Conservation (phyloP, 1,139 yeast genomes). For the Lodderomyces elongisporus region DNA sequence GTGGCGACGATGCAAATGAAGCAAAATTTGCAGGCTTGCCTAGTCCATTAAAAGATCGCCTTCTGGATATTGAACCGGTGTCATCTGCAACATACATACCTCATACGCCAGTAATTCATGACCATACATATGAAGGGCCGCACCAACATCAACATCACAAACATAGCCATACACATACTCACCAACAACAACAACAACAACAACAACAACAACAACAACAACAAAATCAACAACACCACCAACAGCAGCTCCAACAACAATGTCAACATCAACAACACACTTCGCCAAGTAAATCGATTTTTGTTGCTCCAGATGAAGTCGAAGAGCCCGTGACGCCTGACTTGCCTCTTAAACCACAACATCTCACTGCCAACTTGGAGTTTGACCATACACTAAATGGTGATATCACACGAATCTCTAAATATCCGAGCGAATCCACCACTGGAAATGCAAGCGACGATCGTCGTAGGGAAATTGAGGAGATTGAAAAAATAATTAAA, state of each 20-base stretch:
- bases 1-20: conserved; percentile 4
- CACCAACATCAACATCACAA: too few species aligned
- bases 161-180: not conserved
- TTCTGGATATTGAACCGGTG: conserved; percentile 20
- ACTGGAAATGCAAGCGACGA: not conserved
- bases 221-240: too few species aligned
- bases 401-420: conserved; percentile 23
- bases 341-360: conserved; percentile 17
- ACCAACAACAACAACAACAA: too few species aligned
- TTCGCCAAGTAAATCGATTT: conserved; percentile 2
- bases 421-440: conserved; percentile 5
- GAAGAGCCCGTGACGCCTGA: conserved; percentile 9
- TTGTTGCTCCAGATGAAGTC: conserved; percentile 3
- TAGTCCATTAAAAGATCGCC: conserved; percentile 5
- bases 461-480: conserved; percentile 6
- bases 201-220: too few species aligned
- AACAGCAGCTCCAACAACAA: not conserved
- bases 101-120: conserved; percentile 29
- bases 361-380: conserved; percentile 35
- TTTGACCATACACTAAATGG: conserved; percentile 31
- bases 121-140: conserved; percentile 8
- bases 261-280: too few species aligned
- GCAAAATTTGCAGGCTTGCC: not conserved
- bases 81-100: conserved; percentile 33
- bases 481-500: conserved; percentile 7